Evolutionary conservation across 768 basidiomycete genomes (phyloP).

Genomic region (Termitomyces sp.): DNA sequence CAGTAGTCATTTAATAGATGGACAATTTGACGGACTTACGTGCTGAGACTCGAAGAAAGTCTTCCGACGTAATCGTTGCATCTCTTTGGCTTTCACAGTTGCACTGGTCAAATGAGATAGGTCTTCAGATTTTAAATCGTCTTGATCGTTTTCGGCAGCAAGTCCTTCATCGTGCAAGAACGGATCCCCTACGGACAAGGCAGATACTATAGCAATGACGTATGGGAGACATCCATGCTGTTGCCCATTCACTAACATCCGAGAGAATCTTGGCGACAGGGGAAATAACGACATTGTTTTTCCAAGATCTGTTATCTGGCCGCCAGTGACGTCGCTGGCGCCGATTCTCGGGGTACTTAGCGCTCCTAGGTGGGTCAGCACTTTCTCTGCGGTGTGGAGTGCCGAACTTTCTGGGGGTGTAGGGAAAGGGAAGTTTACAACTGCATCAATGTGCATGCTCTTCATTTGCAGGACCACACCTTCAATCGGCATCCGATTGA

Average conservation of each 20-base stretch:
- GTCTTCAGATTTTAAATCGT: conserved; percentile 37
- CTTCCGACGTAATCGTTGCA: conserved; percentile 59
- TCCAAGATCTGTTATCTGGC: conserved; percentile 87
- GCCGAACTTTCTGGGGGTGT: conserved; percentile 84
- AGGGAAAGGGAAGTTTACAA: conserved; percentile 97
- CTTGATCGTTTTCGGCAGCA: conserved; percentile 37
- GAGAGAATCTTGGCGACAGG: conserved; percentile 89
- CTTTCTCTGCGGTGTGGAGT: conserved; percentile 78
- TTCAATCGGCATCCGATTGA: conserved; percentile 93
- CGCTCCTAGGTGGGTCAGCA: conserved; percentile 82
- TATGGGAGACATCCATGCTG: conserved; percentile 84
- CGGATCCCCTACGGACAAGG: conserved; percentile 92
- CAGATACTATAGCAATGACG: conserved; percentile 87
- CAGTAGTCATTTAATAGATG: not conserved
- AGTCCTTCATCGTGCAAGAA: conserved; percentile 84
- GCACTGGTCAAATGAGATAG: conserved; percentile 46
- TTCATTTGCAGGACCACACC: conserved; percentile 99
- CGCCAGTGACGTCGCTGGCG: conserved; percentile 28
- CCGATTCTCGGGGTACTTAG: conserved; percentile 41
- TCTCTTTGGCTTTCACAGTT: conserved; percentile 52
- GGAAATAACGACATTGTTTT: conserved; percentile 92
- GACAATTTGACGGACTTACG: conserved; percentile 39
- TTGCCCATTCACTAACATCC: conserved; percentile 92
- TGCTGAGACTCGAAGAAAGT: conserved; percentile 82
- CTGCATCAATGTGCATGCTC: conserved; percentile 95